These are phyloP conservation scores for Phytopythium aichiense DNA, from an alignment of 352 stramenopile genomes.

Conservation along the genomic window DNA sequence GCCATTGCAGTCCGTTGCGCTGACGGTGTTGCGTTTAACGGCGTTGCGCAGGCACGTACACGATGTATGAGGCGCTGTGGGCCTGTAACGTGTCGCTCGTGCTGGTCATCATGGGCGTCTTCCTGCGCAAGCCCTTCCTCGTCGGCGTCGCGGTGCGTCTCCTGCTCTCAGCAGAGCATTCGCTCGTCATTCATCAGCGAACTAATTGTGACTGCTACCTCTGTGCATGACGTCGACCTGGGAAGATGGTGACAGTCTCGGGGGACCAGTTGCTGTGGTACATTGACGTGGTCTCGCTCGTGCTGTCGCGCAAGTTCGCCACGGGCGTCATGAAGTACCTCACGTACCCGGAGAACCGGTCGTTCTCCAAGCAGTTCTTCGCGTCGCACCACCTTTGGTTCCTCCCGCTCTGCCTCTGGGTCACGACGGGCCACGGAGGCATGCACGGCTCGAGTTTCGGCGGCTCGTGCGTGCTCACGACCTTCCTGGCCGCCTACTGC, in stretches of 20 bases:
- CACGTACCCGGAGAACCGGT: constrained; percentile 72
- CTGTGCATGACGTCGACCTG: background rate
- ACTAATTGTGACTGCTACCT: background rate
- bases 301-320: constrained; percentile 79
- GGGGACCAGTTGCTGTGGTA: constrained; percentile 94
- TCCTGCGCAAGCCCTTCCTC: constrained; percentile 78
- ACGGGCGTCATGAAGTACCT: constrained; percentile 91
- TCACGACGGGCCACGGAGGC: constrained; percentile 58
- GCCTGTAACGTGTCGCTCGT: constrained; percentile 77
- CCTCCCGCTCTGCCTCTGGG: constrained; percentile 71
- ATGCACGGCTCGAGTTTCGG: constrained; percentile 75
- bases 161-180: background rate
- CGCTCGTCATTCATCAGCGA: too few relatives aligned
- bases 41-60: constrained; percentile 46
- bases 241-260: constrained; percentile 87
- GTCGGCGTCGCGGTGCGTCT: constrained; percentile 61
- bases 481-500: constrained; percentile 55
- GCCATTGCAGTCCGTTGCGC: background rate
- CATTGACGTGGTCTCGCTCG: constrained; percentile 72
- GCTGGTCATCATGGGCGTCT: constrained; percentile 60
- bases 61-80: constrained; percentile 78
- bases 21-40: background rate
- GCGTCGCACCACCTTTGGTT: constrained; percentile 85
- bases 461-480: constrained; percentile 49
- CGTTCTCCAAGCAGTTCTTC: constrained; percentile 80